These are phyloP conservation scores for Ascochyta clinopodiicola DNA, from an alignment of 2,329 filamentous ascomycete species.

Conservation along the genomic window DNA sequence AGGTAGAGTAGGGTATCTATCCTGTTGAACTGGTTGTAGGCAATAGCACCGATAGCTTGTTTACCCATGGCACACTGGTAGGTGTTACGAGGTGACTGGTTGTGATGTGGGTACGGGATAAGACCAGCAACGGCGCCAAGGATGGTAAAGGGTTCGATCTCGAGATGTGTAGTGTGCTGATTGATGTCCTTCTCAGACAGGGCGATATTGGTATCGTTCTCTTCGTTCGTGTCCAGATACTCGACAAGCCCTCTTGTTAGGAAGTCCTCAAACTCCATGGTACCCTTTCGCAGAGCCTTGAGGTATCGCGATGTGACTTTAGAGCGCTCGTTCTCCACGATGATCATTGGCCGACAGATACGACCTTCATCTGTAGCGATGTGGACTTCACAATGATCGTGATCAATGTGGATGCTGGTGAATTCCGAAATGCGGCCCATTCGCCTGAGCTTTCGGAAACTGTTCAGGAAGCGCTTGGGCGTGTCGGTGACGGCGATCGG, in stretches of 20 bases:
- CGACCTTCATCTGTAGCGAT: constrained; percentile 97
- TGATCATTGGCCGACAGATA: constrained; percentile 93
- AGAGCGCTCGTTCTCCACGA: constrained; percentile 86
- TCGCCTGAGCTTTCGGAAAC: constrained; percentile 84
- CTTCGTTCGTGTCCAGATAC: constrained; percentile 97
- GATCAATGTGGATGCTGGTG: constrained; percentile 94
- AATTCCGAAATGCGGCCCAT: constrained; percentile 95
- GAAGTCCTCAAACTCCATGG: constrained; percentile 92
- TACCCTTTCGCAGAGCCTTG: constrained; percentile 79
- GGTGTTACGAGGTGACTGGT: constrained; percentile 97
- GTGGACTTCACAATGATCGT: constrained; percentile 88
- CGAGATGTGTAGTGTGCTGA: constrained; percentile 85
- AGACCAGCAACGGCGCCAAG: constrained; percentile 93
- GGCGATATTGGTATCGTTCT: constrained; percentile 93
- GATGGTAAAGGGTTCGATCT: constrained; percentile 98
- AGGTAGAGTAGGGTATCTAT: constrained; percentile 97
- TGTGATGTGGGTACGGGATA: constrained; percentile 98
- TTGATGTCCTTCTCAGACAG: constrained; percentile 87
- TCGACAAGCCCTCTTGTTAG: constrained; percentile 88
- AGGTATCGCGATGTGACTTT: constrained; percentile 82
- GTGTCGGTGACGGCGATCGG: constrained; percentile 85
- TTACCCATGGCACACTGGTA: constrained; percentile 99
- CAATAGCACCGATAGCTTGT: constrained; percentile 97
- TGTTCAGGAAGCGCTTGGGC: constrained; percentile 83
- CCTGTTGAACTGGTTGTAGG: constrained; percentile 95